These are phyloP conservation scores for Pachysandra terminalis DNA, from an alignment of 164 flowering plant genomes.

Conservation along the genomic window DNA sequence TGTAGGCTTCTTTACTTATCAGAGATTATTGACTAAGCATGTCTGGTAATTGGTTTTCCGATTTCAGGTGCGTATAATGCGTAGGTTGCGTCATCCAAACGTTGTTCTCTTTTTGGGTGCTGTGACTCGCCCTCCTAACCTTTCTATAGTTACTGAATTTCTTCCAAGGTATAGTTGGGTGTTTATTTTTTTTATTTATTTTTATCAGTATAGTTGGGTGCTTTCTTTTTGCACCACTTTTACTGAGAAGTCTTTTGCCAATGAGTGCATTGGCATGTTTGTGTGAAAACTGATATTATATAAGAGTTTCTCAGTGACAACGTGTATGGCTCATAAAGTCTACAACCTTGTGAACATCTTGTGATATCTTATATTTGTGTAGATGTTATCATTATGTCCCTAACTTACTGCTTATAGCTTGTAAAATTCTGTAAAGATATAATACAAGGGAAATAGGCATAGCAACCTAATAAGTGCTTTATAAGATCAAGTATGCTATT, in stretches of 20 bases:
- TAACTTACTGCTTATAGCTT: too few relatives aligned
- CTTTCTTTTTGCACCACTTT: too few relatives aligned
- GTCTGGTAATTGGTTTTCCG: not conserved
- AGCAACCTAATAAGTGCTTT: too few relatives aligned
- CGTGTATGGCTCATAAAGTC: not conserved
- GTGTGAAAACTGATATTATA: too few relatives aligned
- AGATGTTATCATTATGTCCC: not conserved
- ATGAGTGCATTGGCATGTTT: too few relatives aligned
- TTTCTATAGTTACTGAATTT: constrained; percentile 90
- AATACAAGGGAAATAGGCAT: too few relatives aligned
- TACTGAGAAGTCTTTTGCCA: too few relatives aligned
- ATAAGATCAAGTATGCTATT: too few relatives aligned
- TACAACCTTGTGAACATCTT: not conserved
- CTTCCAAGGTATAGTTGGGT: constrained; percentile 74
- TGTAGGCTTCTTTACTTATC: not conserved
- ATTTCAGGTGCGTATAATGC: constrained; percentile 92
- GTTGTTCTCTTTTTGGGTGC: constrained; percentile 98
- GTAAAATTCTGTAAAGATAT: too few relatives aligned
- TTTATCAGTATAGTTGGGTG: too few relatives aligned
- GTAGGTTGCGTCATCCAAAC: constrained; percentile 95
- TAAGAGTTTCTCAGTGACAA: too few relatives aligned
- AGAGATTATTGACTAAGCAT: not conserved
- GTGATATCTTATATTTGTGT: not conserved
- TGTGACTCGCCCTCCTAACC: constrained; percentile 96
- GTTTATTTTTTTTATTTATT: too few relatives aligned